A percentile compares a stretch with the other conserved stretches of the same genome.
phyloP scores from a whole-genome alignment of 805 yeast genomes.

The Metschnikowia peoriensis region DNA sequence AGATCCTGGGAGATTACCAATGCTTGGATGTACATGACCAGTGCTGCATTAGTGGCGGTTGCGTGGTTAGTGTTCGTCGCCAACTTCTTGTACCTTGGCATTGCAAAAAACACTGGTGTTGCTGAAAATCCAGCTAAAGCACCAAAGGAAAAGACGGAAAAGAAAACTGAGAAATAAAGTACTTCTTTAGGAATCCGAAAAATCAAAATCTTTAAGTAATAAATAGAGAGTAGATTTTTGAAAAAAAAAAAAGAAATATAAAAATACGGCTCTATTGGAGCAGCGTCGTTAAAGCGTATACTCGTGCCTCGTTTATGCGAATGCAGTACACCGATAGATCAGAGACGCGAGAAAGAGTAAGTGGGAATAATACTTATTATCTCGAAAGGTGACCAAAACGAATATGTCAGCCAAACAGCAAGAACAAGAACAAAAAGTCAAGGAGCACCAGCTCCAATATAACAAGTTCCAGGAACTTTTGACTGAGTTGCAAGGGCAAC shows the following conservation, averaged over 20 bases:
- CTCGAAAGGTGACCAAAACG: neutral
- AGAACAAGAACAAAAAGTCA: constrained; percentile 35
- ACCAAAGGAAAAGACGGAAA: neutral
- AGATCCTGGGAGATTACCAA: constrained; percentile 92
- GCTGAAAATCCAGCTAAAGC: neutral
- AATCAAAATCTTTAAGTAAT: neutral
- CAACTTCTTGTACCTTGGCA: constrained; percentile 51
- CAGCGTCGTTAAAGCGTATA: neutral
- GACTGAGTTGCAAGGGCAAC: constrained; percentile 38
- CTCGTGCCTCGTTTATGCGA: neutral
- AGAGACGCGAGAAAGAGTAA: constrained; percentile 1
- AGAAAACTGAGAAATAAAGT: neutral
- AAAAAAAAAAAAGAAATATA: neutral
- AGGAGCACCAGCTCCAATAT: constrained; percentile 40
- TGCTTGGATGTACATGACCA: constrained; percentile 84
- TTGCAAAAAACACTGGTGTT: constrained; percentile 1
- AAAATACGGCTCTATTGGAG: neutral
- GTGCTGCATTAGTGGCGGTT: constrained; percentile 63
- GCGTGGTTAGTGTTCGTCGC: constrained; percentile 80
- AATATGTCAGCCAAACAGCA: constrained; percentile 18
- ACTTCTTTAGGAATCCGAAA: neutral
- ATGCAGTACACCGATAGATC: constrained; percentile 1
- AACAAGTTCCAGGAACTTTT: constrained; percentile 39
- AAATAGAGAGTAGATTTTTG: neutral
- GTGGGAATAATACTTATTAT: neutral